These are phyloP conservation scores for Candida namnaoensis DNA, from an alignment of 805 yeast species.

Conservation along the genomic window DNA sequence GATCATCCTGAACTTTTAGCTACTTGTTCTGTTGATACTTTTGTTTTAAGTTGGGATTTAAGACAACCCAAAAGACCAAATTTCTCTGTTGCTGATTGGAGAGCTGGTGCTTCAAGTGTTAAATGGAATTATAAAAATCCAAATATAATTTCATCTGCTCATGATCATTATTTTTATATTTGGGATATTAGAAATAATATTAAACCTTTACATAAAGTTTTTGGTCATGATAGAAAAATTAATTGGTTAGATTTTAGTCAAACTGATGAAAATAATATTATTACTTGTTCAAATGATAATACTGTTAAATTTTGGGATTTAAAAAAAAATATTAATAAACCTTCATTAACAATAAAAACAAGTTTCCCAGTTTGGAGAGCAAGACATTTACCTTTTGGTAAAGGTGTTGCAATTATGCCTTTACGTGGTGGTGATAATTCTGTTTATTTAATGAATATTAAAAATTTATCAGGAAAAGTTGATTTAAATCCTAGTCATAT, in stretches of 20 bases:
- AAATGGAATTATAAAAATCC: conserved; percentile 83
- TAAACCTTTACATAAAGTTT: conserved; percentile 54
- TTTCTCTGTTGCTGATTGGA: conserved; percentile 84
- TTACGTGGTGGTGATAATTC: conserved; percentile 70
- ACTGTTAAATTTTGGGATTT: conserved; percentile 81
- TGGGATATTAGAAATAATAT: conserved; percentile 91
- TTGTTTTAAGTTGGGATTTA: conserved; percentile 85
- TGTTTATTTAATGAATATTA: conserved; percentile 24
- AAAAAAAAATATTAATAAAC: conserved; percentile 28
- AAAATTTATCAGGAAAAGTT: conserved; percentile 19
- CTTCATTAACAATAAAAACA: conserved; percentile 54
- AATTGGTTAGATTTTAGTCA: conserved; percentile 84
- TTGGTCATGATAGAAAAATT: conserved; percentile 79
- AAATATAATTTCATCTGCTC: conserved; percentile 76
- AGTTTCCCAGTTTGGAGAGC: conserved; percentile 88
- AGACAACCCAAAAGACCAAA: conserved; percentile 71
- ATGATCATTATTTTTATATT: conserved; percentile 67
- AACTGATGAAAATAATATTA: conserved; percentile 45
- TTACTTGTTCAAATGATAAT: conserved; percentile 82
- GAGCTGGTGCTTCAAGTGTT: conserved; percentile 90
- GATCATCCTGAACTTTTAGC: conserved; percentile 80
- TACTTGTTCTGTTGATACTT: conserved; percentile 89
- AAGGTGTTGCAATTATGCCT: conserved; percentile 85
- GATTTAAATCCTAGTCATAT: conserved; percentile 43
- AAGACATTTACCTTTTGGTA: conserved; percentile 82